These are phyloP conservation scores for Daldinia caldariorum DNA, from an alignment of 495 filamentous ascomycete species.

Conservation along the genomic window DNA sequence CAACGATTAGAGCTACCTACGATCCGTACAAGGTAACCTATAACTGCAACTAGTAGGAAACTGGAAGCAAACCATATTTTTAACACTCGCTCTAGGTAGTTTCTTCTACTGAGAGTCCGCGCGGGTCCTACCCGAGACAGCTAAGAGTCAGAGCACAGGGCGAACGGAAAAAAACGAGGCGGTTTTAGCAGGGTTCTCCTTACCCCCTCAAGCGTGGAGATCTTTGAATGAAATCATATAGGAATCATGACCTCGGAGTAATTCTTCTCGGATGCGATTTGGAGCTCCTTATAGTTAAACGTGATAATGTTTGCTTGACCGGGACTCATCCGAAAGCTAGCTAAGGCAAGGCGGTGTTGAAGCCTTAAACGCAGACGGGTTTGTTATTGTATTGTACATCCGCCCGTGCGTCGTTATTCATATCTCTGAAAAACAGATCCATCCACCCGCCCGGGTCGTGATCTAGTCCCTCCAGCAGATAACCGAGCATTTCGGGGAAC, in stretches of 20 bases:
- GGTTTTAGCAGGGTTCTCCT: constrained; percentile 23
- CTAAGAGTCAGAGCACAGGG: constrained; percentile 5
- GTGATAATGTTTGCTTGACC: constrained; percentile 14
- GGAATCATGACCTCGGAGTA: constrained; percentile 1
- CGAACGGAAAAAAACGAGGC: constrained; percentile 22
- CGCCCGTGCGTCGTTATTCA: constrained; percentile 7
- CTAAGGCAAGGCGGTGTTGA: constrained; percentile 10
- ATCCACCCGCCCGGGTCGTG: constrained; percentile 28
- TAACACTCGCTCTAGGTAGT: background rate
- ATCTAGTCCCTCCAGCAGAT: constrained; percentile 23
- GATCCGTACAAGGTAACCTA: too few relatives aligned
- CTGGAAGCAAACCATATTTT: constrained; percentile 7
- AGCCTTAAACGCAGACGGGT: constrained; percentile 7
- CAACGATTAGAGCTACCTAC: background rate
- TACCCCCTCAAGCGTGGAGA: constrained; percentile 12
- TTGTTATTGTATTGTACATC: background rate
- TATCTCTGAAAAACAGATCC: constrained; percentile 16
- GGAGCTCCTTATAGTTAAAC: background rate
- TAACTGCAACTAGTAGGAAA: constrained; percentile 6
- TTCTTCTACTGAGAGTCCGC: constrained; percentile 9
- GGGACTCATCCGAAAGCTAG: constrained; percentile 1
- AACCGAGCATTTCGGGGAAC: background rate
- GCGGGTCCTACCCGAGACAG: constrained; percentile 33
- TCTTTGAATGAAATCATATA: background rate
- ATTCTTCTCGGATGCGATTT: constrained; percentile 1